phyloP scores from a whole-genome alignment of 805 yeast species.

The Schizosaccharomyces pombe region DNA sequence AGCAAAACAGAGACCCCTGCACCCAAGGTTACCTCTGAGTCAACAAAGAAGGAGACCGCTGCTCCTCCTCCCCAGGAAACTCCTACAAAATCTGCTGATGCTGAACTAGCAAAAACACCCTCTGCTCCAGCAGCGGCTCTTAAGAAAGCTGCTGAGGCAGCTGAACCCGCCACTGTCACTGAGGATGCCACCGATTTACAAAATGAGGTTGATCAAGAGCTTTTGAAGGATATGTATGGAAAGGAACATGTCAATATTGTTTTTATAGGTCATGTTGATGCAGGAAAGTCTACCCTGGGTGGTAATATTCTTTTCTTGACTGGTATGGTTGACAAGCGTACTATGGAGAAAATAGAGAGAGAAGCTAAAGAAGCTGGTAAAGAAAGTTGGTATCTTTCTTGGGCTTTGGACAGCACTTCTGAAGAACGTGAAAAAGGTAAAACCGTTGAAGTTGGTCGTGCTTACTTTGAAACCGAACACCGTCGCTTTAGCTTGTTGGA shows the following conservation, averaged over 20 bases:
- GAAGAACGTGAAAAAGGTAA: constrained; percentile 98
- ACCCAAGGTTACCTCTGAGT: constrained; percentile 8
- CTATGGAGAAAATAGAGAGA: constrained; percentile 90
- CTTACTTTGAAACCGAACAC: constrained; percentile 90
- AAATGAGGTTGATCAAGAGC: constrained; percentile 68
- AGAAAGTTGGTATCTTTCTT: constrained; percentile 97
- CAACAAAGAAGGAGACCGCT: constrained; percentile 9
- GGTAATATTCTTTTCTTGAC: constrained; percentile 84
- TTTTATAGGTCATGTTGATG: constrained; percentile 99
- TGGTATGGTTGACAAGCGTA: constrained; percentile 95
- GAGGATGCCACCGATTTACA: constrained; percentile 40
- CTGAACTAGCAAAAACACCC: constrained; percentile 12
- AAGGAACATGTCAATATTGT: constrained; percentile 91
- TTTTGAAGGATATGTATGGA: constrained; percentile 81
- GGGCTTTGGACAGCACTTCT: constrained; percentile 98
- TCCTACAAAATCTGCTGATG: constrained; percentile 10
- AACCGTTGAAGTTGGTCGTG: constrained; percentile 96
- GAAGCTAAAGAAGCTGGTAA: constrained; percentile 99
- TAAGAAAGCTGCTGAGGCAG: constrained; percentile 10
- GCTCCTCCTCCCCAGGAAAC: constrained; percentile 11
- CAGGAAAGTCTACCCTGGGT: constrained; percentile 98
- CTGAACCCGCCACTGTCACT: constrained; percentile 22
- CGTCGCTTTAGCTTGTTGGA: constrained; percentile 94
- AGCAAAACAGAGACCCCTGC: constrained; percentile 12
- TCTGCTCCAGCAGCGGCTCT: constrained; percentile 8